Percentiles rank a stretch among this genome's conserved stretches.
phyloP scores from a whole-genome alignment of 345 rosid genomes.

The Dovyalis caffra region DNA sequence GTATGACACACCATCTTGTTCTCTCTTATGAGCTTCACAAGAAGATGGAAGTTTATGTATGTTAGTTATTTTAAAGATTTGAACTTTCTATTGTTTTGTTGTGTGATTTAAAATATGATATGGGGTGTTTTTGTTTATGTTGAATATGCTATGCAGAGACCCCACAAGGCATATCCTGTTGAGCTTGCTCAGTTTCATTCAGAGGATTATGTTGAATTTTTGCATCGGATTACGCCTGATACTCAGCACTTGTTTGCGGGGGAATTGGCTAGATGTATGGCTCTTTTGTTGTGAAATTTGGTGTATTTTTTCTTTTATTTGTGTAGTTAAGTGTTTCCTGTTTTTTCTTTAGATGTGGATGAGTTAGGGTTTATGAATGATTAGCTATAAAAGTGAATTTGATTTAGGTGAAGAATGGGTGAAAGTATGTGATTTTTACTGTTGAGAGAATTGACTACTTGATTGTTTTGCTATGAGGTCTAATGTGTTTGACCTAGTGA shows the following conservation, averaged over 20 bases:
- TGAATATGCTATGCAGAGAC: constrained; percentile 60
- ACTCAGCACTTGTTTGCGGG: constrained; percentile 56
- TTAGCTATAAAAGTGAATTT: not conserved
- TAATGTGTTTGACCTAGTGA: not conserved
- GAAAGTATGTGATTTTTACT: not conserved
- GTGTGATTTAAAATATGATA: not conserved
- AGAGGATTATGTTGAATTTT: constrained; percentile 84
- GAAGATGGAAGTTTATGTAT: constrained; percentile 93
- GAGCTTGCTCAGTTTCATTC: constrained; percentile 99
- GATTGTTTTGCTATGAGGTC: not conserved
- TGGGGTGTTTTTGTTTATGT: constrained; percentile 8
- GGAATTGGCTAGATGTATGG: constrained; percentile 70
- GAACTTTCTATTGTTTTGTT: not conserved
- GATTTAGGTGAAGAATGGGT: not conserved
- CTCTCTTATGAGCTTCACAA: constrained; percentile 89
- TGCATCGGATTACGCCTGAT: constrained; percentile 79
- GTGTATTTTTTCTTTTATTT: not conserved
- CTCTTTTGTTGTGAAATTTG: not conserved
- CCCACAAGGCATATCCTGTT: constrained; percentile 94
- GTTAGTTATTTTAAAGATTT: constrained; percentile 14
- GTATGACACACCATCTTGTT: constrained; percentile 98
- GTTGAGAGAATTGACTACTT: not conserved
- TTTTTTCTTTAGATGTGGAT: not conserved
- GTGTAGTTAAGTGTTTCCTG: too few relatives aligned
- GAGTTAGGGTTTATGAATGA: not conserved